Percentiles rank a stretch among this genome's conserved stretches.
phyloP scores from a whole-genome alignment of 352 stramenopile genomes.

The Pythium guiyangense region DNA sequence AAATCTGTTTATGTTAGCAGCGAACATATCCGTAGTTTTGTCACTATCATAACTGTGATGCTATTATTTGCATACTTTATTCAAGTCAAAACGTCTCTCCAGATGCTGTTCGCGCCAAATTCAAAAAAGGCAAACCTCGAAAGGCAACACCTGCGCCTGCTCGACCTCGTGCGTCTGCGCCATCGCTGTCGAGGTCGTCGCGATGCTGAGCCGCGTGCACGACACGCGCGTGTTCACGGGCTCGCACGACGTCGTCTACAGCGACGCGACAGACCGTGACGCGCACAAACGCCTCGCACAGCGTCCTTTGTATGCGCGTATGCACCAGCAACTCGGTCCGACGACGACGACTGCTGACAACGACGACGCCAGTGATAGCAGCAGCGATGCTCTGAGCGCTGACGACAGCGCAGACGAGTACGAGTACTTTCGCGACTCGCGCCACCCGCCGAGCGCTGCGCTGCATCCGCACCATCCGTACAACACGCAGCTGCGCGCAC shows the following conservation, averaged over 20 bases:
- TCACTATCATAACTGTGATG: too few relatives aligned
- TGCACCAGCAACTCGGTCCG: background rate
- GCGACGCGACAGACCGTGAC: slow-evolving; percentile 13
- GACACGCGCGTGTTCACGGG: slow-evolving; percentile 61
- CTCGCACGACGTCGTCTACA: slow-evolving; percentile 56
- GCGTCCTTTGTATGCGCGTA: background rate
- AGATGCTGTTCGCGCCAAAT: too few relatives aligned
- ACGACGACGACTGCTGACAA: background rate
- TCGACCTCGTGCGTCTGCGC: too few relatives aligned
- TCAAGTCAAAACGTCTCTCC: too few relatives aligned
- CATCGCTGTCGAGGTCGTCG: too few relatives aligned
- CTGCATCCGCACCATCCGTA: slow-evolving; percentile 37
- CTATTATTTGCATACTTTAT: too few relatives aligned
- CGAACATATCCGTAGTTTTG: too few relatives aligned
- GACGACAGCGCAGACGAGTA: background rate
- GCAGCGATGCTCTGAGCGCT: background rate
- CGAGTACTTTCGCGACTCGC: slow-evolving; percentile 10
- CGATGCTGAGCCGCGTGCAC: slow-evolving; percentile 54
- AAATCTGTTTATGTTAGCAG: too few relatives aligned
- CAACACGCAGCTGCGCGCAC: slow-evolving; percentile 27
- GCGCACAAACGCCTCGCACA: slow-evolving; percentile 6
- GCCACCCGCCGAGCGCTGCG: slow-evolving; percentile 14
- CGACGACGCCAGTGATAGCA: slow-evolving; percentile 5
- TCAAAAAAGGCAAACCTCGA: too few relatives aligned
- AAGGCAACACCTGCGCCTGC: too few relatives aligned